These are phyloP conservation scores for Aaosphaeria arxii DNA, from an alignment of 2,329 filamentous ascomycete species.

Conservation along the genomic window DNA sequence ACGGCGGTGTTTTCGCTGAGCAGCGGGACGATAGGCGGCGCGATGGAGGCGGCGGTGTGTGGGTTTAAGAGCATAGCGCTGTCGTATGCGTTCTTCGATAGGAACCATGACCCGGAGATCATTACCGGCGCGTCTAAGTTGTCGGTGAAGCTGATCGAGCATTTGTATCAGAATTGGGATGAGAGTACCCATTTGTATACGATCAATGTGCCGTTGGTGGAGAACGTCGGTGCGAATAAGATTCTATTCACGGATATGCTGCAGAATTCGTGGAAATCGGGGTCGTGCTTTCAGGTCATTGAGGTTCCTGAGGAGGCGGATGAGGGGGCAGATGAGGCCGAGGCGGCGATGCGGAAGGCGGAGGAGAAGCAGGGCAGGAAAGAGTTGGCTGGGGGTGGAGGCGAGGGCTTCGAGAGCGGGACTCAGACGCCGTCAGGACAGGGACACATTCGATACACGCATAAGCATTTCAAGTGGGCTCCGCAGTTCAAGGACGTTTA, in stretches of 20 bases:
- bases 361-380: constrained; percentile 49
- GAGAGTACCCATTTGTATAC: constrained; percentile 76
- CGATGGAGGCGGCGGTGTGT: constrained; percentile 49
- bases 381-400: constrained; percentile 25
- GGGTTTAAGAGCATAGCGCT: constrained; percentile 67
- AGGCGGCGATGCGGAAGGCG: constrained; percentile 69
- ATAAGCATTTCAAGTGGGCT: constrained; percentile 94
- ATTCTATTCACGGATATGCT: constrained; percentile 82
- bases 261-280: constrained; percentile 85
- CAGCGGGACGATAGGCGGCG: constrained; percentile 49
- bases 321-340: constrained; percentile 62
- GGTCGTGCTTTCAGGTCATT: constrained; percentile 81
- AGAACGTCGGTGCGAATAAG: constrained; percentile 68
- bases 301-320: constrained; percentile 62
- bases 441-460: constrained; percentile 55
- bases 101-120: constrained; percentile 77
- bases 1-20: constrained; percentile 50
- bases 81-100: constrained; percentile 84
- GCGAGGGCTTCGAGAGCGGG: constrained; percentile 23
- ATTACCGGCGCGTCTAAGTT: constrained; percentile 75
- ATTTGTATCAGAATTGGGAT: constrained; percentile 72
- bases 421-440: constrained; percentile 25
- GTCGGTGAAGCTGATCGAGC: constrained; percentile 73
- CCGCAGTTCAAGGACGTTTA: constrained; percentile 85
- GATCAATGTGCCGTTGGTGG: constrained; percentile 84